phyloP scores from a whole-genome alignment of 306 rosid genomes.

The Vicia villosa region DNA sequence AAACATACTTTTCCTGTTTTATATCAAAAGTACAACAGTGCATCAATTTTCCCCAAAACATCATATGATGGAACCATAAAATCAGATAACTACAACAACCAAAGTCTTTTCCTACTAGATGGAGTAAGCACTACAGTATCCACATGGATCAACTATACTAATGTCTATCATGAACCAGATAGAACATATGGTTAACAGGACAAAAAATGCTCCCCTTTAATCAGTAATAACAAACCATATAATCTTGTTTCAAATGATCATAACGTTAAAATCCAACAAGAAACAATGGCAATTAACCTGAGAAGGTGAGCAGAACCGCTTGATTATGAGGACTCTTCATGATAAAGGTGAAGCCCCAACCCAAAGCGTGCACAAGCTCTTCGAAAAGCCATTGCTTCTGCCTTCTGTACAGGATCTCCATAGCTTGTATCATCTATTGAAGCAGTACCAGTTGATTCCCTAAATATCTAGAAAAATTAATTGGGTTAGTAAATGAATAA shows the following conservation, averaged over 20 bases:
- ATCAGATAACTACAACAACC: constrained; percentile 3
- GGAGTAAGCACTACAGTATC: neutral
- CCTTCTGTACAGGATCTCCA: constrained; percentile 91
- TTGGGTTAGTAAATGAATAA: neutral
- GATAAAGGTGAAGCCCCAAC: constrained; percentile 84
- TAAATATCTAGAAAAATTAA: constrained; percentile 54
- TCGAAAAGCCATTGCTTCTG: constrained; percentile 95
- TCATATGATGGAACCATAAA: neutral
- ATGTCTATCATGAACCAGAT: neutral
- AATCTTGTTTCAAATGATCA: constrained; percentile 1
- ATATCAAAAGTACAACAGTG: neutral
- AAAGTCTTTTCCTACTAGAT: neutral
- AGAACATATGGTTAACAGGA: neutral
- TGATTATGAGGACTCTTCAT: constrained; percentile 59
- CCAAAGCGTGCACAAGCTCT: constrained; percentile 94
- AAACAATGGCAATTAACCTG: constrained; percentile 22
- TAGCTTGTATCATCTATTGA: constrained; percentile 60
- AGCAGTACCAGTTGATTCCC: constrained; percentile 90
- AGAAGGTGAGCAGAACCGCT: constrained; percentile 13
- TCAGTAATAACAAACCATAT: neutral
- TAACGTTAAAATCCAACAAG: constrained; percentile 3
- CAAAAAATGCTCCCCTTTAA: constrained; percentile 21
- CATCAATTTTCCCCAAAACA: constrained; percentile 3
- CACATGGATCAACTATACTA: neutral
- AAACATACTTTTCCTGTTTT: neutral